Conservation (phyloP, 306 rosid genomes). For the Parietaria judaica region DNA sequence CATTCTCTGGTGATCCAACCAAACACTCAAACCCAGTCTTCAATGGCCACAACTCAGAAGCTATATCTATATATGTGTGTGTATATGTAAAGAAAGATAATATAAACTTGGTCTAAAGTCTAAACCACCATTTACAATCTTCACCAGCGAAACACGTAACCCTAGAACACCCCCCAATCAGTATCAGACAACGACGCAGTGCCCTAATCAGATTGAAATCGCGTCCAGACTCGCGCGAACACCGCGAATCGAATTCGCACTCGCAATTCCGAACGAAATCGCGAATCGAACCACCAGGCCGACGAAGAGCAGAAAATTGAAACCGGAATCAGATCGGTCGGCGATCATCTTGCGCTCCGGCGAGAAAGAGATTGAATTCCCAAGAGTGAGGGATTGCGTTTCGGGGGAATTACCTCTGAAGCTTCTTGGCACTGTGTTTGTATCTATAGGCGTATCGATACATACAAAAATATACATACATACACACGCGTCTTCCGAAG, state of each 20-base stretch:
- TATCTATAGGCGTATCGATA: background rate
- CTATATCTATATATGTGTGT: conserved; percentile 12
- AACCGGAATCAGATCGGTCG: conserved; percentile 24
- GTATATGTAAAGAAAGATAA: background rate
- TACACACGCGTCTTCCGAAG: background rate
- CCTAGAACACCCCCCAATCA: conserved; percentile 28
- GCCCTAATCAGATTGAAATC: conserved; percentile 46
- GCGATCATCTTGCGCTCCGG: conserved; percentile 15
- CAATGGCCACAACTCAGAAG: conserved; percentile 22
- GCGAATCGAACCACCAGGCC: conserved; percentile 25
- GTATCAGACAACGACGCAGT: conserved; percentile 12
- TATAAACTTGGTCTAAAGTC: conserved; percentile 15
- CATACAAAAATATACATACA: background rate
- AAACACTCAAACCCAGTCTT: conserved; percentile 22
- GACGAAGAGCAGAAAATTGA: conserved; percentile 7
- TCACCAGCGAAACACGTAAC: conserved; percentile 18
- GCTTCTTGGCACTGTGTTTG: conserved; percentile 9
- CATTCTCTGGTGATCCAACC: conserved; percentile 42
- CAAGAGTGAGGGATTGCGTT: conserved; percentile 20
- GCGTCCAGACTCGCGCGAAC: conserved; percentile 29
- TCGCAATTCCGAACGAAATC: conserved; percentile 17
- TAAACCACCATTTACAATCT: conserved; percentile 38
- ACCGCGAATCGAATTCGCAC: conserved; percentile 35
- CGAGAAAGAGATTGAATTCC: conserved; percentile 7
- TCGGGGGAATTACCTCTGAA: conserved; percentile 43